Conservation (phyloP, 2,329 filamentous ascomycete genomes). For the Aspergillaceae sp. region DNA sequence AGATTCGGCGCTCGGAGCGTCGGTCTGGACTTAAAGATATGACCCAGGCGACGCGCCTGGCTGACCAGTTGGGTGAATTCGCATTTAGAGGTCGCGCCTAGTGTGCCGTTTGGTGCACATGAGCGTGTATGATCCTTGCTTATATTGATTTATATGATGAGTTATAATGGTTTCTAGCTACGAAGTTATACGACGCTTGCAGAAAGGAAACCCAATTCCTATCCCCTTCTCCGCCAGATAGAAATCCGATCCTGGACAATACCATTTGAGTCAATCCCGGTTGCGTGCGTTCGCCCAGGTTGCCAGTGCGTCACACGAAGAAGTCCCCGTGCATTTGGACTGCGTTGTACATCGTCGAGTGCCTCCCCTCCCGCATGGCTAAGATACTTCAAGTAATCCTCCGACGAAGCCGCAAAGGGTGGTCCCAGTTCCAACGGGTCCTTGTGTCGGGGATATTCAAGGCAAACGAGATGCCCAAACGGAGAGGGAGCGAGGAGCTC, state of each 20-base stretch:
- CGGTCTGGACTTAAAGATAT: no score
- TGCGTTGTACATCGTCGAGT: no score
- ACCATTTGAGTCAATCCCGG: constrained; percentile 40
- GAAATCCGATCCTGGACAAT: constrained; percentile 36
- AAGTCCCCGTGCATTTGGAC: constrained; percentile 18
- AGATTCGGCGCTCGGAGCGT: no score
- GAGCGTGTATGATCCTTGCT: no score
- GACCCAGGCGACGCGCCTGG: no score
- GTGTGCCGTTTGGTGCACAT: no score
- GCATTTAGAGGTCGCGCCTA: no score
- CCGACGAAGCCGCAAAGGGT: constrained; percentile 61
- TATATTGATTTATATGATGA: no score
- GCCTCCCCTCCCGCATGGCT: constrained; percentile 42
- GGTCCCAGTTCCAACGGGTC: constrained; percentile 57
- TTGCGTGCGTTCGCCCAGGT: constrained; percentile 48
- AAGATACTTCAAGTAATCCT: constrained; percentile 65
- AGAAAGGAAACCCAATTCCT: not conserved
- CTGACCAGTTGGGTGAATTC: no score
- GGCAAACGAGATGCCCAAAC: constrained; percentile 48
- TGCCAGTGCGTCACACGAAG: constrained; percentile 47
- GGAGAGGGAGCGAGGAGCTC: constrained; percentile 42
- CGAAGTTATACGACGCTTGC: no score
- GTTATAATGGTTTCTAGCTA: no score
- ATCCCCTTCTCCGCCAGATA: constrained; percentile 34
- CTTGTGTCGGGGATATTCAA: constrained; percentile 74